Conservation (phyloP, 495 filamentous ascomycete species). For the Xylaria curta region DNA sequence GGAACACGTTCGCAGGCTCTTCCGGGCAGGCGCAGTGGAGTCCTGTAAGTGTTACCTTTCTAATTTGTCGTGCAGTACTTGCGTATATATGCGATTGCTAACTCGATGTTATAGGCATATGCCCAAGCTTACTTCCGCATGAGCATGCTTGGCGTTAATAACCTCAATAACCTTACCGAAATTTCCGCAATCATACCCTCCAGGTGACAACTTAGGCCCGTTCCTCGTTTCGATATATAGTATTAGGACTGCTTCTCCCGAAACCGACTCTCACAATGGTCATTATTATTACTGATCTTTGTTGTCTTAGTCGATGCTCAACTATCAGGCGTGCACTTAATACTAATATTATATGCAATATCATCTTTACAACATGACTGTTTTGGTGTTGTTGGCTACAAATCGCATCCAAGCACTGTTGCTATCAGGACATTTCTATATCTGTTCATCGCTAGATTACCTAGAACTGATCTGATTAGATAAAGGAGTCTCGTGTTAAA, state of each 20-base stretch:
- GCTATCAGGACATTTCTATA: too few species aligned
- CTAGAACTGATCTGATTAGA: too few species aligned
- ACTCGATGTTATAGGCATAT: conserved; percentile 35
- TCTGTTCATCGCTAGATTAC: too few species aligned
- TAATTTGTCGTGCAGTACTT: not conserved
- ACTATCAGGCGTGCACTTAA: too few species aligned
- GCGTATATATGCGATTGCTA: not conserved
- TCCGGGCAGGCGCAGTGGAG: conserved; percentile 42
- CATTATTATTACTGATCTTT: not conserved
- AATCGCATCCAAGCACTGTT: too few species aligned
- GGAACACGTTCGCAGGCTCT: conserved; percentile 39
- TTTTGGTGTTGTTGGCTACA: too few species aligned
- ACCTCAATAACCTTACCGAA: conserved; percentile 50
- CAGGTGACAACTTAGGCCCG: conserved; percentile 20
- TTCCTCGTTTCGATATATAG: too few species aligned
- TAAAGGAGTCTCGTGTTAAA: too few species aligned
- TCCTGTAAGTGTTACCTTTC: conserved; percentile 34
- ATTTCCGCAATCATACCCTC: conserved; percentile 44
- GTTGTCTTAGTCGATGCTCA: not conserved
- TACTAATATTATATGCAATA: too few species aligned
- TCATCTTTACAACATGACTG: too few species aligned
- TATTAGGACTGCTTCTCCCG: not conserved
- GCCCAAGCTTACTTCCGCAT: conserved; percentile 48
- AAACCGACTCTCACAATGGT: not conserved
- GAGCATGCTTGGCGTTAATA: conserved; percentile 50